These are phyloP conservation scores for Pyrenochaeta sp. DNA, from an alignment of 2,329 filamentous ascomycete genomes.

Conservation along the genomic window DNA sequence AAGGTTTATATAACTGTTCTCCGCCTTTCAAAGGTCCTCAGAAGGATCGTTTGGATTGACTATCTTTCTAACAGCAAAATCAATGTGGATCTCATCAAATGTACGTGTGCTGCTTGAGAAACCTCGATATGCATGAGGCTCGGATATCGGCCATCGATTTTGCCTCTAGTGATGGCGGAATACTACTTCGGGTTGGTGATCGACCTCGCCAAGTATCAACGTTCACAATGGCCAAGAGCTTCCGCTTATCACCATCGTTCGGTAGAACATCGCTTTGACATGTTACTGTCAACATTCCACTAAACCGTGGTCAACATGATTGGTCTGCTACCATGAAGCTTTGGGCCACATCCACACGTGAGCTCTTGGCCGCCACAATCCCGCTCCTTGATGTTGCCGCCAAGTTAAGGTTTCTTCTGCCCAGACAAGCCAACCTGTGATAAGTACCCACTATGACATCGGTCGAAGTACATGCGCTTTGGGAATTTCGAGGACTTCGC, in stretches of 20 bases:
- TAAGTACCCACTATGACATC: conserved; percentile 38
- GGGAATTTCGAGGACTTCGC: conserved; percentile 4
- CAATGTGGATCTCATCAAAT: no score
- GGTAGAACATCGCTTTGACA: background rate
- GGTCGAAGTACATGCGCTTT: conserved; percentile 20
- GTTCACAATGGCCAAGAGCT: conserved; percentile 17
- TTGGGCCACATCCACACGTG: conserved; percentile 11
- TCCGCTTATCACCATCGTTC: conserved; percentile 6
- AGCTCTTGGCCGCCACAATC: conserved; percentile 14
- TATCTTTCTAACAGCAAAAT: no score
- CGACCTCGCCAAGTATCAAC: conserved; percentile 15
- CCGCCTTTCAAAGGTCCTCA: no score
- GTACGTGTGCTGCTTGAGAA: no score
- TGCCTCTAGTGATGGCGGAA: no score
- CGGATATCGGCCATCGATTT: no score
- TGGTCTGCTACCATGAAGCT: conserved; percentile 3
- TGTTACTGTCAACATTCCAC: background rate
- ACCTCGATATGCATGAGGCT: no score
- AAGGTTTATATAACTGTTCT: no score
- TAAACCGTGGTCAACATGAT: conserved; percentile 3
- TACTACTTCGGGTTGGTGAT: conserved; percentile 13
- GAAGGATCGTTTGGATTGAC: no score
- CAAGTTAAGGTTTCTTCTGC: conserved; percentile 25
- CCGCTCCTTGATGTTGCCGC: conserved; percentile 21
- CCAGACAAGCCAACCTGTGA: conserved; percentile 23